Percentiles rank a stretch among this genome's conserved stretches.
Evolutionary conservation across 768 basidiomycete genomes (phyloP).

Genomic region (Piloderma croceum): DNA sequence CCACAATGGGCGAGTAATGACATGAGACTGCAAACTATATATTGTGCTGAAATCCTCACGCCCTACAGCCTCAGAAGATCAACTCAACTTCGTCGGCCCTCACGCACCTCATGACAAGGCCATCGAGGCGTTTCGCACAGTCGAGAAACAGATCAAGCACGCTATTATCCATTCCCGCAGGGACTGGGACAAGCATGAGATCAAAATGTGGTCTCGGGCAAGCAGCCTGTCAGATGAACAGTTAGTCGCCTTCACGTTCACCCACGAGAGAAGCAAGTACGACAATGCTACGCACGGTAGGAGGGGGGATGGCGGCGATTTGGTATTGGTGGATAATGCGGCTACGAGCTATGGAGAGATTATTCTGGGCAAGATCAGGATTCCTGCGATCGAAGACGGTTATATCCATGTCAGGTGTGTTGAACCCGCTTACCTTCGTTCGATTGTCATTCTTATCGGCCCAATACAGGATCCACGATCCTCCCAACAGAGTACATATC

Average conservation of each 20-base stretch:
- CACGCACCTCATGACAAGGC: constrained; percentile 59
- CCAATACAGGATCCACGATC: constrained; percentile 60
- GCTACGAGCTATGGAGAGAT: constrained; percentile 63
- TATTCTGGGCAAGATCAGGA: constrained; percentile 69
- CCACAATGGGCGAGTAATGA: no score
- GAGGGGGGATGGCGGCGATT: constrained; percentile 33
- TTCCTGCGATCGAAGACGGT: constrained; percentile 65
- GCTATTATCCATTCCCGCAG: constrained; percentile 62
- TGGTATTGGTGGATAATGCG: constrained; percentile 47
- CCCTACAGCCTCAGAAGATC: no score
- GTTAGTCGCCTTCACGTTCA: constrained; percentile 47
- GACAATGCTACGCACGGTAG: constrained; percentile 1
- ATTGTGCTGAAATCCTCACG: no score
- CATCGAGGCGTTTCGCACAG: constrained; percentile 56
- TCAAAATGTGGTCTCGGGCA: constrained; percentile 62
- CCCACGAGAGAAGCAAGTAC: background rate
- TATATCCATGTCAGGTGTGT: constrained; percentile 67
- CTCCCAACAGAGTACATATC: constrained; percentile 56
- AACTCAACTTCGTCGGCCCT: constrained; percentile 49
- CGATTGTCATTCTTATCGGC: constrained; percentile 5
- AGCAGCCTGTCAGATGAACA: constrained; percentile 43
- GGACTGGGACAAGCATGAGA: constrained; percentile 54
- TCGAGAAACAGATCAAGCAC: constrained; percentile 53
- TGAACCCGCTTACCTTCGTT: background rate
- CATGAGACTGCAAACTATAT: no score